A percentile compares a stretch with the other conserved stretches of the same genome.
Conservation (phyloP, 192 early-diverging fungal genomes). For the Linnemannia zychae region DNA sequence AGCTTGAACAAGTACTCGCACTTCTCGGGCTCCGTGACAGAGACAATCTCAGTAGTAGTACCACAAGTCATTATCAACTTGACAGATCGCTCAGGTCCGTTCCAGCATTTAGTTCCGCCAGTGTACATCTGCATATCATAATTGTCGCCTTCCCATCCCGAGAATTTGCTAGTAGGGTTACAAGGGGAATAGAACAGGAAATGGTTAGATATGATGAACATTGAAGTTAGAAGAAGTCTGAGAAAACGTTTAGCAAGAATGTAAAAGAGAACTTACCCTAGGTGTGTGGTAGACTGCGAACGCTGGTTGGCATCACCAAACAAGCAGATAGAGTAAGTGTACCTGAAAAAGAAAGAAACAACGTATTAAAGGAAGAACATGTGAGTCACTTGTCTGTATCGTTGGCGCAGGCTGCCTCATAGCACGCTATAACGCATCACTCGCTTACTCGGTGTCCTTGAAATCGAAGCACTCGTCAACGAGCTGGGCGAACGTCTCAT, state of each 20-base stretch:
- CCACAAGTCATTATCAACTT: conserved; percentile 77
- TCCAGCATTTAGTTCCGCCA: conserved; percentile 92
- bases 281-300: conserved; percentile 66
- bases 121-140: conserved; percentile 77
- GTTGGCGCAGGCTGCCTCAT: not conserved
- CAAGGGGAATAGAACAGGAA: not conserved
- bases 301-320: conserved; percentile 84
- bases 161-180: conserved; percentile 57
- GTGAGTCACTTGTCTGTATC: too few relatives aligned
- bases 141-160: conserved; percentile 60
- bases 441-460: conserved; percentile 75
- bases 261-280: conserved; percentile 61
- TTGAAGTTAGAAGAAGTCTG: not conserved
- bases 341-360: conserved; percentile 77
- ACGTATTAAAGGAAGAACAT: not conserved
- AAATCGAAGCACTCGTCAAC: conserved; percentile 77
- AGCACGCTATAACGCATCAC: not conserved
- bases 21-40: conserved; percentile 90
- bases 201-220: not conserved
- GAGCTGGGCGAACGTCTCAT: conserved; percentile 77
- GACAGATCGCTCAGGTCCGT: conserved; percentile 89
- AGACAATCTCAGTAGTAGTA: conserved; percentile 70
- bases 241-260: not conserved
- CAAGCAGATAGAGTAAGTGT: conserved; percentile 76
- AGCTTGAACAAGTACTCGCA: conserved; percentile 91